A percentile compares a stretch with the other conserved stretches of the same genome.
These are phyloP conservation scores for Golubevia sp. DNA, from an alignment of 1,284 basidiomycete species.

Conservation along the genomic window DNA sequence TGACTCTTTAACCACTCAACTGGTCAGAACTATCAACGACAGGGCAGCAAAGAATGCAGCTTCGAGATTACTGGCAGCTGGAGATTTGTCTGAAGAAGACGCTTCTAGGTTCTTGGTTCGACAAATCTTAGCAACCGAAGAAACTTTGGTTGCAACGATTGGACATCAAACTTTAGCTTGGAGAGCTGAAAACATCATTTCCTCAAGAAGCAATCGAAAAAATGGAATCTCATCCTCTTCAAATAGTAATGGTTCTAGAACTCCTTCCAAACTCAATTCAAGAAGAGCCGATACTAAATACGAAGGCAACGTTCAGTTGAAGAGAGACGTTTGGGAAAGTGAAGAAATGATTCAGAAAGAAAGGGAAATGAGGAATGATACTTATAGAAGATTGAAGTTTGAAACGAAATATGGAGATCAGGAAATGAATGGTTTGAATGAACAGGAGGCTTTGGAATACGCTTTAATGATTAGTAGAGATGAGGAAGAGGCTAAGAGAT, in stretches of 20 bases:
- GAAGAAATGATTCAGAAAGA: slow-evolving; percentile 65
- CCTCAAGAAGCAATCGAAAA: slow-evolving; percentile 11
- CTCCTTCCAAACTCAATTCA: not conserved
- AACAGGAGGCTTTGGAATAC: slow-evolving; percentile 79
- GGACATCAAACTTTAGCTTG: slow-evolving; percentile 73
- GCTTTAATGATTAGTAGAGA: slow-evolving; percentile 83
- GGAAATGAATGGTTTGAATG: slow-evolving; percentile 73
- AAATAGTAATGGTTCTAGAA: slow-evolving; percentile 52
- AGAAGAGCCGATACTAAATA: slow-evolving; percentile 16
- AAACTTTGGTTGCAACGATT: slow-evolving; percentile 70
- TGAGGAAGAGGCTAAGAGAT: slow-evolving; percentile 66
- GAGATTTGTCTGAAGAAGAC: slow-evolving; percentile 63
- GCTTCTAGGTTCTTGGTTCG: slow-evolving; percentile 67
- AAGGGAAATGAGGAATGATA: slow-evolving; percentile 71
- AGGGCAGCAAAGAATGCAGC: slow-evolving; percentile 60
- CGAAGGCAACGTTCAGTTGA: slow-evolving; percentile 32
- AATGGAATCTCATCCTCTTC: slow-evolving; percentile 19
- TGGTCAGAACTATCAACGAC: slow-evolving; percentile 54
- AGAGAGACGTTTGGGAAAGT: slow-evolving; percentile 45
- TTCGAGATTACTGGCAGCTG: slow-evolving; percentile 68
- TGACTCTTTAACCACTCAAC: slow-evolving; percentile 69
- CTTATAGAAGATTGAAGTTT: slow-evolving; percentile 63
- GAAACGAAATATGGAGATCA: slow-evolving; percentile 66
- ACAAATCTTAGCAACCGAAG: slow-evolving; percentile 71
- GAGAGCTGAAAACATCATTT: slow-evolving; percentile 68